phyloP scores from a whole-genome alignment of 768 basidiomycete species.

The Mrakia frigida region DNA sequence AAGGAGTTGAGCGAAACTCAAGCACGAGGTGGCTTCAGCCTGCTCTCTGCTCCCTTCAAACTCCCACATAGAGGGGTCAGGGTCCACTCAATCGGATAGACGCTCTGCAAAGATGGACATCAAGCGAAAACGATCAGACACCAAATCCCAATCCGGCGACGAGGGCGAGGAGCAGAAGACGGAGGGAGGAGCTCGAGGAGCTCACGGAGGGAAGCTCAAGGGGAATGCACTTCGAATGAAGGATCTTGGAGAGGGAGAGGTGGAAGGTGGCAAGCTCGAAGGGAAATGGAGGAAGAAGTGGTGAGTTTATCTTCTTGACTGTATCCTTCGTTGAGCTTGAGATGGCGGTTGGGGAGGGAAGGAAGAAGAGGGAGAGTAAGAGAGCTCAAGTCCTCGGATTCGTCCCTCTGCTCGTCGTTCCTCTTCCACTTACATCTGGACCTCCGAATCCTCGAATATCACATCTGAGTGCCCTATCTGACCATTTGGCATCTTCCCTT shows the following conservation, averaged over 20 bases:
- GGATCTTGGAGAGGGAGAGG: not conserved
- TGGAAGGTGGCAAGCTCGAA: not conserved
- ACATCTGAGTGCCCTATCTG: not conserved
- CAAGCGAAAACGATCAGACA: not conserved
- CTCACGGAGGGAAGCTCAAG: not conserved
- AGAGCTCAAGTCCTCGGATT: too few species aligned
- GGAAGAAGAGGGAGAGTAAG: not conserved
- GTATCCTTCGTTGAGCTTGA: not conserved
- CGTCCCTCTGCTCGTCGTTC: too few species aligned
- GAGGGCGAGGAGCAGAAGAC: not conserved
- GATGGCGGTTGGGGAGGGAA: not conserved
- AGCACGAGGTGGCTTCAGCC: not conserved
- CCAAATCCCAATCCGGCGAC: not conserved
- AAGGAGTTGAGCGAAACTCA: not conserved
- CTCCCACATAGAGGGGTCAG: not conserved
- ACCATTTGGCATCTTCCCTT: not conserved
- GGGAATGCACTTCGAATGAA: not conserved
- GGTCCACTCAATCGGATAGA: not conserved
- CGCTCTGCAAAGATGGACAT: not conserved
- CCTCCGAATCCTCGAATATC: not conserved
- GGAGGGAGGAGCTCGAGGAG: not conserved
- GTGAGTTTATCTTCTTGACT: too few species aligned
- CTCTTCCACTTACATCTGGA: too few species aligned
- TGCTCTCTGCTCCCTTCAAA: not conserved
- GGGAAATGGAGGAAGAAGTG: not conserved